Base-by-base conservation (phyloP, 768 basidiomycete genomes). In the Trametes punicea region DNA sequence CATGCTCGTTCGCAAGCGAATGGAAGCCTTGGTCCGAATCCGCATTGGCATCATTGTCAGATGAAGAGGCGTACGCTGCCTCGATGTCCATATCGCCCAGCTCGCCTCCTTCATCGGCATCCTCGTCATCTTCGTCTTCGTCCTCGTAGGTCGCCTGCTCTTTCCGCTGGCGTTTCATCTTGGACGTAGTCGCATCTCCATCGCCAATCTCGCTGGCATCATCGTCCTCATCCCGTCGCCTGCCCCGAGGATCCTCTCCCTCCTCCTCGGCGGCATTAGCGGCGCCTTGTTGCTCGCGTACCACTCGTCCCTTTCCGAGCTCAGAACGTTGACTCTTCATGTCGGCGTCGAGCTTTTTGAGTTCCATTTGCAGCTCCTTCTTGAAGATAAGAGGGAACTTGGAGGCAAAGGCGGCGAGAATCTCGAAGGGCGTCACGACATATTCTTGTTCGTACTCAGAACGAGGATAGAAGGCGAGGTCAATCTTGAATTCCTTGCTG, bases 361-460 rank as follows among this genome's bases (percentile, higher is more conserved):
- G 82, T 74, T 98, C 96, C 11, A 75, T 71, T 53, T 82, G 73
- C 62, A 98, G 88, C 71, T 98, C 93, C 70, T 86, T 90, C 73
- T 88, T 92, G 64, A 99, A 75, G 40, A 77, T 80, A 11, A 82
- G 72, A 8, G 93, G 88, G 73, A 98, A 97, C 56, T 81, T 85
- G 56, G 78, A 75, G 8, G 79, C 80, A 59, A 98, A 86, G 16
- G 80, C 78, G 9, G 79, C 73, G 46, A 96, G 77, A 52, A 98
- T 83, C 65, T 95, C 89, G 16, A 73, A 64, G 1, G 85, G 78
- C 33, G 78, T 78, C 42, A 95, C 78, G 61, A 88, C 84, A 73
- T 97, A 91, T 71, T 96, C 94, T 34, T 83, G 75, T 47, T 75
- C 70, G 67, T 94, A 98, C 68, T 98, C 95, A 41, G 81, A 80